Conservation (phyloP, 768 basidiomycete species). For the Tephrocybe sp. region DNA sequence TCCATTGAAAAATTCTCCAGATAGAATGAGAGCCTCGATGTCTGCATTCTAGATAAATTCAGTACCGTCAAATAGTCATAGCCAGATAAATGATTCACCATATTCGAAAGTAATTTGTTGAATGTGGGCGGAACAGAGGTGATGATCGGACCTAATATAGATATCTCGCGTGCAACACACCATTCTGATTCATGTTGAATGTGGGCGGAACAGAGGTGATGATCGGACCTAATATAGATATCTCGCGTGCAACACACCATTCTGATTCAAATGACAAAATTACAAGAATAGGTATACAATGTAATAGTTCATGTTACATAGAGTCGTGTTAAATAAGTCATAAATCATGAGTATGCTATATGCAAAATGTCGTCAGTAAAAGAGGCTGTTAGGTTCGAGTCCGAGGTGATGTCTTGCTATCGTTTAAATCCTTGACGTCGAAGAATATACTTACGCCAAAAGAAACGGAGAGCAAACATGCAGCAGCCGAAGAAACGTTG, state of each 20-base stretch:
- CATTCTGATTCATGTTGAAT: neutral
- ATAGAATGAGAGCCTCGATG: conserved; percentile 34
- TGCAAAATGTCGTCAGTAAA: neutral
- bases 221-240: conserved; percentile 11
- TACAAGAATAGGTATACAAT: neutral
- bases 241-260: neutral
- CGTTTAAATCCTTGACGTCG: conserved; percentile 63
- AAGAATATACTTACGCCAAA: conserved; percentile 63
- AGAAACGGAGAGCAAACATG: conserved; percentile 55
- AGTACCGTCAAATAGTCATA: neutral
- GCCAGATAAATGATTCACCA: neutral
- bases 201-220: no score
- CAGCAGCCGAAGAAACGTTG: conserved; percentile 62
- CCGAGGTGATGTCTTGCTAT: conserved; percentile 63
- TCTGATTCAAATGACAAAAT: neutral
- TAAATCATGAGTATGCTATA: conserved; percentile 1
- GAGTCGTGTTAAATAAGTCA: neutral
- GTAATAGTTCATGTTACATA: neutral
- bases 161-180: neutral
- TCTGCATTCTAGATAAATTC: conserved; percentile 22
- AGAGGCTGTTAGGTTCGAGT: conserved; percentile 33
- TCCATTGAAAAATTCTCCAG: conserved; percentile 72
- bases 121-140: no score
- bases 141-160: conserved; percentile 11
- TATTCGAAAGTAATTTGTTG: no score